Evolutionary conservation across 2,329 filamentous ascomycete species (phyloP).

Genomic region (Scleromitrula shiraiana): DNA sequence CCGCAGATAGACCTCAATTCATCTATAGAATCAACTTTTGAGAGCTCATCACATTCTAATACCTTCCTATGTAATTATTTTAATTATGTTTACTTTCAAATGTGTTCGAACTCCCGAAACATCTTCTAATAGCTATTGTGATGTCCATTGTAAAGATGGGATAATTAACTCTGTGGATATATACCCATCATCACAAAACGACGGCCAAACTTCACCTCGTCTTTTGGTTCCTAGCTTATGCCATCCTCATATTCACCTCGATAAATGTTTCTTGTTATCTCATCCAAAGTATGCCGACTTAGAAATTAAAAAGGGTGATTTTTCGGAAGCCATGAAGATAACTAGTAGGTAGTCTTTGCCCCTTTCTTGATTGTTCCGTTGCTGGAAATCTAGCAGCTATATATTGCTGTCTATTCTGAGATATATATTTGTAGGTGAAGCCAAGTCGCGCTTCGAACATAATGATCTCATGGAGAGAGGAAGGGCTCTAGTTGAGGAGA

Average conservation of each 20-base stretch:
- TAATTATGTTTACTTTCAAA: no score
- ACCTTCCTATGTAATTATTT: no score
- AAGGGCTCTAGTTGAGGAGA: slow-evolving; percentile 56
- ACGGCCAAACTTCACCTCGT: neutral
- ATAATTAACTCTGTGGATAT: slow-evolving; percentile 15
- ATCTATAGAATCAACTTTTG: no score
- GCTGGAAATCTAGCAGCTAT: no score
- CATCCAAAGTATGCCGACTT: slow-evolving; percentile 53
- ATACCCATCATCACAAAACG: neutral
- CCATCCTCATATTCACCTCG: slow-evolving; percentile 66
- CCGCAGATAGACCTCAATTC: no score
- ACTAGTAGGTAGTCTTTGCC: slow-evolving; percentile 33
- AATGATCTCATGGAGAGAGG: slow-evolving; percentile 58
- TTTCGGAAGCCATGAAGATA: slow-evolving; percentile 54
- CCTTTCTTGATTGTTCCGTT: slow-evolving; percentile 2
- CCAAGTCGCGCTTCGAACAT: slow-evolving; percentile 54
- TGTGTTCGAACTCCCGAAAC: slow-evolving; percentile 28
- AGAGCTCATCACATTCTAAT: no score
- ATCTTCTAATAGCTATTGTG: slow-evolving; percentile 27
- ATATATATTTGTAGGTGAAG: slow-evolving; percentile 30
- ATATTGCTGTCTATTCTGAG: neutral
- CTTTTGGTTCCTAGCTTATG: slow-evolving; percentile 51
- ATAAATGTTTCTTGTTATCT: slow-evolving; percentile 55
- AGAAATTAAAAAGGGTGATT: slow-evolving; percentile 51
- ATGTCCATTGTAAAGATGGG: slow-evolving; percentile 27